A percentile compares a stretch with the other conserved stretches of the same genome.
Conservation (phyloP, 2,329 filamentous ascomycete species). For the Colletotrichum karsti region DNA sequence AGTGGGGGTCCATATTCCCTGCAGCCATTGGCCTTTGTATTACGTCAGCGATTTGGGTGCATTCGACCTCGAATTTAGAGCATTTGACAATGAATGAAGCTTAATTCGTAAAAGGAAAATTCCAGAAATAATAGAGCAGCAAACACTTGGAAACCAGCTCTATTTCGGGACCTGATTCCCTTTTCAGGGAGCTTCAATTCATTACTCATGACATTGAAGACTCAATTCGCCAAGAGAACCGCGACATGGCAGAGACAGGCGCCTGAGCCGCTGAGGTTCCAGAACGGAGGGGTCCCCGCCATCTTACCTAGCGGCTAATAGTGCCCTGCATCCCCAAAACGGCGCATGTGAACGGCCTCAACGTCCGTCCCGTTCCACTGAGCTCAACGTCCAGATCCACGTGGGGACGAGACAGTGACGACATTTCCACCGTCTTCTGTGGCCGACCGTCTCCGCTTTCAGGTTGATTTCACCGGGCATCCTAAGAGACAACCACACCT, state of each 20-base stretch:
- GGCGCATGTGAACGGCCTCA: constrained; percentile 28
- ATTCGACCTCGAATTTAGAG: too few species aligned
- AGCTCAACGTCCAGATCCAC: not conserved
- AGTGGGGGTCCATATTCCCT: not conserved
- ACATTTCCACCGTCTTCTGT: constrained; percentile 4
- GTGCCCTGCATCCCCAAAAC: not conserved
- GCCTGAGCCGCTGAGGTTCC: not conserved
- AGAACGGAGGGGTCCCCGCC: not conserved
- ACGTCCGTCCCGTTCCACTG: not conserved
- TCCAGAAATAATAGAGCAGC: too few species aligned
- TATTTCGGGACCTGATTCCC: too few species aligned
- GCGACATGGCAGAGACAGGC: not conserved
- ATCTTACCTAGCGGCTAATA: constrained; percentile 2
- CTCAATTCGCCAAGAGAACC: not conserved
- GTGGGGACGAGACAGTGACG: constrained; percentile 24
- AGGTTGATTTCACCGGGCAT: not conserved
- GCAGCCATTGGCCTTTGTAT: not conserved
- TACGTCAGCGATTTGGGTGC: not conserved
- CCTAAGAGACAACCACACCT: not conserved
- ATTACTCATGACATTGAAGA: too few species aligned
- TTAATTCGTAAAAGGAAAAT: too few species aligned
- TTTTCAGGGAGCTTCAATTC: too few species aligned
- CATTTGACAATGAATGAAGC: too few species aligned
- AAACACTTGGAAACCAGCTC: too few species aligned
- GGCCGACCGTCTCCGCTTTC: not conserved